These are phyloP conservation scores for Oryza coarctata DNA, from an alignment of 176 grass and related monocot species.

Conservation along the genomic window DNA sequence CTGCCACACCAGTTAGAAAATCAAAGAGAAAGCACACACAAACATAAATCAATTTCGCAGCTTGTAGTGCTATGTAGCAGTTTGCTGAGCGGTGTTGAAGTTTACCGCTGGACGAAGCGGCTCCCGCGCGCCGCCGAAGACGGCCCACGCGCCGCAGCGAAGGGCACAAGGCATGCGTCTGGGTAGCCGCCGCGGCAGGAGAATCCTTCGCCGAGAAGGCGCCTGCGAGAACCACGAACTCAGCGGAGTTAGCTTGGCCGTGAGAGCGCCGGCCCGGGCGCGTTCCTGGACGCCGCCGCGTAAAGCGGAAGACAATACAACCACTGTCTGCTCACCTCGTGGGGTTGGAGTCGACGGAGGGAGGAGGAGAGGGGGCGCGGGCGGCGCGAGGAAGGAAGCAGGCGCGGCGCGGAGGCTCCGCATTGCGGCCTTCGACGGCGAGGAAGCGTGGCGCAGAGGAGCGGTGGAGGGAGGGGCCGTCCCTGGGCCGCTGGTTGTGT, in stretches of 20 bases:
- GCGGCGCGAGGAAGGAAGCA: slow-evolving; percentile 33
- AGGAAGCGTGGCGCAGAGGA: neutral
- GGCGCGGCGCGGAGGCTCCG: slow-evolving; percentile 28
- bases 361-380: slow-evolving; percentile 12
- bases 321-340: slow-evolving; percentile 27
- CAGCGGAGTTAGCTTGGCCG: neutral
- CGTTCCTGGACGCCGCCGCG: neutral
- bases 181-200: slow-evolving; percentile 7
- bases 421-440: slow-evolving; percentile 29
- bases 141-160: neutral
- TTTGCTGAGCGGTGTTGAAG: neutral
- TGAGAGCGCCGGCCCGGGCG: neutral
- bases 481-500: slow-evolving; percentile 36
- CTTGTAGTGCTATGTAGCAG: neutral
- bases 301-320: neutral
- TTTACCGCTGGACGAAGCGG: neutral
- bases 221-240: slow-evolving; percentile 10
- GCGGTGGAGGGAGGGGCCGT: slow-evolving; percentile 15
- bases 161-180: neutral
- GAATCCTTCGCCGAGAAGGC: slow-evolving; percentile 6
- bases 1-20: slow-evolving; percentile 33
- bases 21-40: neutral
- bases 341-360: neutral
- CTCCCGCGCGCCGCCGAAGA: slow-evolving; percentile 12
- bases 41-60: neutral